Percentiles rank a stretch among this genome's conserved stretches.
Evolutionary conservation across 23 red algal genomes (phyloP).

Genomic region (Gracilaria domingensis): DNA sequence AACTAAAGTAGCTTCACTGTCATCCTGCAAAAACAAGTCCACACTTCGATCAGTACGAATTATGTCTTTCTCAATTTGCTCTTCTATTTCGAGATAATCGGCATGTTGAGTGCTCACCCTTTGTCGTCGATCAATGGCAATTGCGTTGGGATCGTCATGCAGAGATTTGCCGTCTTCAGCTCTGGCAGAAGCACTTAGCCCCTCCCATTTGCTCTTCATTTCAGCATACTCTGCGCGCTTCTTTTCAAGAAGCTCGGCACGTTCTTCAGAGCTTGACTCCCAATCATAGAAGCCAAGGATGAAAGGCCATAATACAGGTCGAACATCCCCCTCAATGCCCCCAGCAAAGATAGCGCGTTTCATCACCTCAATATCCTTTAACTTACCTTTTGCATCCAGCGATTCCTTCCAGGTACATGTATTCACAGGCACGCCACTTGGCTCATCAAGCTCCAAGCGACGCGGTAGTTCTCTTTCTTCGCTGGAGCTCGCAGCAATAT

Average conservation of each 20-base stretch:
- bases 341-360: conserved; percentile 84
- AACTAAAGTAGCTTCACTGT: conserved; percentile 22
- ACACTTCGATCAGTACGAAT: conserved; percentile 92
- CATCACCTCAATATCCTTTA: conserved; percentile 73
- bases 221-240: conserved; percentile 50
- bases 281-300: conserved; percentile 79
- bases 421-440: conserved; percentile 52
- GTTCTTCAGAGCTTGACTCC: conserved; percentile 56
- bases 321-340: conserved; percentile 74
- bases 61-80: conserved; percentile 96
- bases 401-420: conserved; percentile 49
- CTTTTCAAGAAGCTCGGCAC: conserved; percentile 24
- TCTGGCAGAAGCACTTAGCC: conserved; percentile 35
- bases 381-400: conserved; percentile 53
- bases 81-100: conserved; percentile 64
- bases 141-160: not conserved
- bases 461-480: conserved; percentile 68
- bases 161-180: conserved; percentile 43
- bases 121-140: conserved; percentile 39
- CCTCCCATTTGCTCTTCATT: conserved; percentile 61
- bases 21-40: conserved; percentile 72
- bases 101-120: conserved; percentile 73
- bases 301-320: conserved; percentile 77
- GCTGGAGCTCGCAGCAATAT: conserved; percentile 36
- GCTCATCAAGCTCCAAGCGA: conserved; percentile 29